phyloP scores from a whole-genome alignment of 1,139 yeast genomes.

The Yamadazyma oceani region DNA sequence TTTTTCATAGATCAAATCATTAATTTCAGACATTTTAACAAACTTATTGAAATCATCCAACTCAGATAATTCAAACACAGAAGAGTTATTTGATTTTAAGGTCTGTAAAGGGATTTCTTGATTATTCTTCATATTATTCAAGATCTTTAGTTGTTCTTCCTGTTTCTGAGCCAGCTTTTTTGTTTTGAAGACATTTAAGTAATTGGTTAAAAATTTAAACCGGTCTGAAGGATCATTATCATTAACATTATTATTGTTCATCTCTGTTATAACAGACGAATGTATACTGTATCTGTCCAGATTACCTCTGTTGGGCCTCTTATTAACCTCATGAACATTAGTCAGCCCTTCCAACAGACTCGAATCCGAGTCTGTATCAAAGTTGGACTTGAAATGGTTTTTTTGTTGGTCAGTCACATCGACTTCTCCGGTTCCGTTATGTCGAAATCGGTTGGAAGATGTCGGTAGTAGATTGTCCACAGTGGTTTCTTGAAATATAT shows the following conservation, averaged over 20 bases:
- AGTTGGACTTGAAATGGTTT: constrained; percentile 14
- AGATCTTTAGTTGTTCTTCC: constrained; percentile 13
- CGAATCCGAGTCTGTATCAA: constrained; percentile 18
- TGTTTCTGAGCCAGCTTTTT: constrained; percentile 11
- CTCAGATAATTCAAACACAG: constrained; percentile 35
- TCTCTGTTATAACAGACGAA: constrained; percentile 27
- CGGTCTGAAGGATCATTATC: constrained; percentile 21
- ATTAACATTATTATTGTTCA: constrained; percentile 17
- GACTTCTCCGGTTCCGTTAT: constrained; percentile 3
- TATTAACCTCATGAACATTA: neutral
- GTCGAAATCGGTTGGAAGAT: constrained; percentile 5
- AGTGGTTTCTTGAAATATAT: neutral
- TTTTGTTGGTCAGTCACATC: constrained; percentile 12
- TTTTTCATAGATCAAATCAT: constrained; percentile 31
- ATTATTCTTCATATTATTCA: constrained; percentile 12
- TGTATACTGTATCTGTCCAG: constrained; percentile 20
- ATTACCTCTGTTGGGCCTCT: neutral
- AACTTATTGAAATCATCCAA: constrained; percentile 39
- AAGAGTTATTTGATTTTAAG: constrained; percentile 20
- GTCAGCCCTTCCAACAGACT: too few species aligned
- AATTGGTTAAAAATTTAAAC: constrained; percentile 30
- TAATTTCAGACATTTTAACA: constrained; percentile 36
- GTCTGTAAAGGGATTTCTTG: constrained; percentile 29
- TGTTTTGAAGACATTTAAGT: constrained; percentile 22
- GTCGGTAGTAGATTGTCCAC: neutral